A percentile compares a stretch with the other conserved stretches of the same genome.
Evolutionary conservation across 352 stramenopile genomes (phyloP).

Genomic region (Globisporangium cederbergense): DNA sequence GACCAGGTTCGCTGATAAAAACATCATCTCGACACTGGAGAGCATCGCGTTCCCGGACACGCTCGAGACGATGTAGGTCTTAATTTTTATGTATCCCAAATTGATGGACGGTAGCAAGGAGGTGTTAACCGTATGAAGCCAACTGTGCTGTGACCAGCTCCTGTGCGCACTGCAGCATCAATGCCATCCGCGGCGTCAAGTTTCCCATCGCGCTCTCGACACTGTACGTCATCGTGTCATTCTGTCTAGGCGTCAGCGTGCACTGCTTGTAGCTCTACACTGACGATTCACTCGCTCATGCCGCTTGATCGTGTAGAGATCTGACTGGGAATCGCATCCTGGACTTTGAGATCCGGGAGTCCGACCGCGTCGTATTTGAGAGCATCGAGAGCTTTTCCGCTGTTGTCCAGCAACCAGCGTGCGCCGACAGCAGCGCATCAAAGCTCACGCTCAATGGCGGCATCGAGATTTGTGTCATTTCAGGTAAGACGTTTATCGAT

Average conservation of each 20-base stretch:
- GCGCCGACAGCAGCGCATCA: neutral
- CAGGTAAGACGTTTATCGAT: neutral
- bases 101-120: no score
- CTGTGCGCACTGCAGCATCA: constrained; percentile 20
- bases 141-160: constrained; percentile 3
- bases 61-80: constrained; percentile 30
- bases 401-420: constrained; percentile 3
- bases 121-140: no score
- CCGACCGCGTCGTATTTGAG: constrained; percentile 11
- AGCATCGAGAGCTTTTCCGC: neutral
- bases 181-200: constrained; percentile 21
- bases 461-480: constrained; percentile 11
- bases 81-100: no score
- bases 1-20: constrained; percentile 27
- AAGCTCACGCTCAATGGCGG: neutral
- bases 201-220: constrained; percentile 32
- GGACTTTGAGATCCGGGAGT: constrained; percentile 16
- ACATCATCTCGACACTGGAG: constrained; percentile 32
- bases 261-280: neutral
- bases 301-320: neutral
- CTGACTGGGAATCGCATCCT: constrained; percentile 9
- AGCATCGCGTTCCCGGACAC: constrained; percentile 39
- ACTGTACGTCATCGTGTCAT: constrained; percentile 22
- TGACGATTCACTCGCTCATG: neutral
- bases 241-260: neutral